Percentiles rank a stretch among this genome's conserved stretches.
These are phyloP conservation scores for Fusarium acutatum DNA, from an alignment of 2,329 filamentous ascomycete genomes.

Conservation along the genomic window DNA sequence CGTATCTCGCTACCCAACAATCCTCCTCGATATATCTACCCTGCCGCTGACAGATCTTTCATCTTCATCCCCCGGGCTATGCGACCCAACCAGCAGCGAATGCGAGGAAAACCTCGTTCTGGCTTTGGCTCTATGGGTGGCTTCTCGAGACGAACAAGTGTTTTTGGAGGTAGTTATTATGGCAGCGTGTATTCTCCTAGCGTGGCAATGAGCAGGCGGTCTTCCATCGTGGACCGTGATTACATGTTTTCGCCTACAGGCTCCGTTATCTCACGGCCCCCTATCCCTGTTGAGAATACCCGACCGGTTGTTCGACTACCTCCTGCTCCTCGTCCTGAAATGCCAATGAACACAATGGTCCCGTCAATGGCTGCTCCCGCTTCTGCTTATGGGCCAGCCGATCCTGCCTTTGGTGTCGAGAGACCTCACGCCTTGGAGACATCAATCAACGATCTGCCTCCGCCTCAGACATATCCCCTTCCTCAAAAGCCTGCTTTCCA, in stretches of 20 bases:
- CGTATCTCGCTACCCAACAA: conserved; percentile 87
- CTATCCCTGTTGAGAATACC: conserved; percentile 66
- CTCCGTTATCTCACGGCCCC: conserved; percentile 76
- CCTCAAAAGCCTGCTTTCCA: conserved; percentile 67
- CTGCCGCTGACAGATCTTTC: conserved; percentile 88
- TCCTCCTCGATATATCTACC: conserved; percentile 87
- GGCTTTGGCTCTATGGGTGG: conserved; percentile 73
- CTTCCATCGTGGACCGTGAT: conserved; percentile 76
- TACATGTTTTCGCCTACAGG: conserved; percentile 82
- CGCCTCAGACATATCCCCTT: conserved; percentile 66
- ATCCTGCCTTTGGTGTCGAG: conserved; percentile 29
- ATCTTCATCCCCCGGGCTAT: conserved; percentile 97
- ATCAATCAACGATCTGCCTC: conserved; percentile 62
- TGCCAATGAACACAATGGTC: conserved; percentile 33
- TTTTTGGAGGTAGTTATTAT: conserved; percentile 74
- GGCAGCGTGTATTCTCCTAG: conserved; percentile 88
- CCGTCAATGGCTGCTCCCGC: conserved; percentile 6
- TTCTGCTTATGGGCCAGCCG: conserved; percentile 11
- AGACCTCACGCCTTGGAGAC: conserved; percentile 37
- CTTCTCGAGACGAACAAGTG: conserved; percentile 82
- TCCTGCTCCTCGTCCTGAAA: conserved; percentile 58
- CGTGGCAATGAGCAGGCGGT: conserved; percentile 86
- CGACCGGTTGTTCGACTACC: conserved; percentile 86
- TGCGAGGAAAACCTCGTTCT: conserved; percentile 73
- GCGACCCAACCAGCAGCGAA: conserved; percentile 90